phyloP scores from a whole-genome alignment of 371 early-diverging fungal genomes.

The Batrachochytrium dendrobatidis region DNA sequence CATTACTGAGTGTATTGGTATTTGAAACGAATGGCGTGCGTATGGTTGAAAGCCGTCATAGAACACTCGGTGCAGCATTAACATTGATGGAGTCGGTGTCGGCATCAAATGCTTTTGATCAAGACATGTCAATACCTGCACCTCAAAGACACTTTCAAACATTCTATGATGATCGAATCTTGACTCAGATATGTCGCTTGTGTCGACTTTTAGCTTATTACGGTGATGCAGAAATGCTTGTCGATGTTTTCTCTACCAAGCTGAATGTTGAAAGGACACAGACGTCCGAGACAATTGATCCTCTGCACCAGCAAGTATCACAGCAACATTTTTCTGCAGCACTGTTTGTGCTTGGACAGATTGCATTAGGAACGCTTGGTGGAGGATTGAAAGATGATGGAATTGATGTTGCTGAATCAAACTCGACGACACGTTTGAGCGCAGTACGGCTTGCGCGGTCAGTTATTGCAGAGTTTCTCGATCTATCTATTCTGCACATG shows the following conservation, averaged over 20 bases:
- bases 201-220: slow-evolving; percentile 43
- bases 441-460: no score
- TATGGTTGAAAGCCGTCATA: slow-evolving; percentile 34
- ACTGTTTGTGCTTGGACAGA: no score
- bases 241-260: slow-evolving; percentile 40
- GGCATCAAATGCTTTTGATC: not conserved
- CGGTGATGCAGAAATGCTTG: slow-evolving; percentile 36
- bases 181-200: slow-evolving; percentile 24
- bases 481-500: slow-evolving; percentile 5
- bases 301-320: no score
- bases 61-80: not conserved
- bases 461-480: slow-evolving; percentile 10
- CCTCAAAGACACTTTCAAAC: slow-evolving; percentile 42
- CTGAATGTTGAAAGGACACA: no score
- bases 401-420: no score
- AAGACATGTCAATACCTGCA: slow-evolving; percentile 5
- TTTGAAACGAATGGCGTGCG: slow-evolving; percentile 37
- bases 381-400: no score
- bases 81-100: not conserved
- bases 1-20: slow-evolving; percentile 39
- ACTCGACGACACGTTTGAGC: no score
- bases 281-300: no score
- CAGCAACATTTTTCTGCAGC: no score
- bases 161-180: slow-evolving; percentile 31
- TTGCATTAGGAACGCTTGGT: no score